phyloP scores from a whole-genome alignment of 768 basidiomycete species.

The Psilocybe sp. region DNA sequence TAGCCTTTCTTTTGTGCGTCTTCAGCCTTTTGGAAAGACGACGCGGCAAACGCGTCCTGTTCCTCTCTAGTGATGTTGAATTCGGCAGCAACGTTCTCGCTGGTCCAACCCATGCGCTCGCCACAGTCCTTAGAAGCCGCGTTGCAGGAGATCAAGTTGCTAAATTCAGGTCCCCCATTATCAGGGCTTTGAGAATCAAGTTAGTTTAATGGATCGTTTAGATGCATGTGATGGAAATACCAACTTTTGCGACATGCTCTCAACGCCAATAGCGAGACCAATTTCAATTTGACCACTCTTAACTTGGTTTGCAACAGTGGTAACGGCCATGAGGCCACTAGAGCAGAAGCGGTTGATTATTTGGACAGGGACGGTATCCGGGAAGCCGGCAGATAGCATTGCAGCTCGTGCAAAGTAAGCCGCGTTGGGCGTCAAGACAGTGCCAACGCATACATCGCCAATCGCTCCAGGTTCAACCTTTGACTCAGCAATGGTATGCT shows the following conservation, averaged over 20 bases:
- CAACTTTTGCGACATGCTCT: conserved; percentile 81
- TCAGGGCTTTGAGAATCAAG: conserved; percentile 49
- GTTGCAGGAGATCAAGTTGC: conserved; percentile 58
- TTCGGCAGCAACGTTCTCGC: conserved; percentile 80
- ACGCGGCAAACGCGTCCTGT: conserved; percentile 73
- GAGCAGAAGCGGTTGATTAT: conserved; percentile 81
- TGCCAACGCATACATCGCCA: conserved; percentile 80
- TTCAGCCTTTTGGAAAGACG: conserved; percentile 79
- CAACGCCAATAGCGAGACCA: conserved; percentile 79
- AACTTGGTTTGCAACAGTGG: conserved; percentile 74
- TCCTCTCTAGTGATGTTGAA: conserved; percentile 69
- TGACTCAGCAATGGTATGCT: conserved; percentile 61
- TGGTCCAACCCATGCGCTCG: conserved; percentile 87
- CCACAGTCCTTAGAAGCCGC: conserved; percentile 56
- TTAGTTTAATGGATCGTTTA: not conserved
- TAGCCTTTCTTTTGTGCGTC: conserved; percentile 63
- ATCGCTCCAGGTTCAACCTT: conserved; percentile 62
- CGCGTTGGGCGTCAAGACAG: conserved; percentile 62
- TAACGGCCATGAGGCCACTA: conserved; percentile 82
- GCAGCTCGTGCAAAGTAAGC: conserved; percentile 72
- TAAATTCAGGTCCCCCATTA: conserved; percentile 55
- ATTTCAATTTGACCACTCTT: conserved; percentile 76
- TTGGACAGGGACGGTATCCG: conserved; percentile 73
- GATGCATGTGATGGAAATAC: conserved; percentile 13
- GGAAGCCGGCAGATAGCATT: conserved; percentile 77